Base-by-base conservation (phyloP, 225 moss, liverwort and hornwort genomes). In the Pleurozium schreberi region DNA sequence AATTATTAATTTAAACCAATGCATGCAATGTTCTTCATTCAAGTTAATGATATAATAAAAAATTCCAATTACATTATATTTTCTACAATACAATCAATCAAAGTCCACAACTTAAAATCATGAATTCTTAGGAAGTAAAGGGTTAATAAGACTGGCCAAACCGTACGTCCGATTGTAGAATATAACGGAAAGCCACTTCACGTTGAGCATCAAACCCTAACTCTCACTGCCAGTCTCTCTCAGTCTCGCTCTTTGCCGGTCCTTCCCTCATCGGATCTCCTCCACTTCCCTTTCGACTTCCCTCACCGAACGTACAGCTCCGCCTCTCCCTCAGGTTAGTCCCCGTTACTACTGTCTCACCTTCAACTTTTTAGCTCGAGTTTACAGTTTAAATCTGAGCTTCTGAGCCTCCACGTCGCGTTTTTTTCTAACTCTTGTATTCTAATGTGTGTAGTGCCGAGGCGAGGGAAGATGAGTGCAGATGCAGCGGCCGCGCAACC, bases 401-500 rank as follows among this genome's bases (percentile, higher is more conserved):
- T 86, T 21, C 59, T 79, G 17, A 3, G 68, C 63, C 12, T 70
- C 52, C 30, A 15, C 22, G 38, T 33, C 55, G 40, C 38, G 18
- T 36, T 65, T 43, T 14, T 31, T 50, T 80, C 52, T 30, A 30
- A 85, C 59, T 81, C 81, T 64, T 31, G 85, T 79, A 18, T 66
- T 62, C 61, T 59, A 53, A 68, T 62, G 33, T 77, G 87, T 69
- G 43, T 49, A 87, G 89, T 84, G 87, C 60, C 58, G n/a, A 81
- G 60, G 90, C 36, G 82, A 90, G 91, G 86, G 88, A 91, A 77
- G 58, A 94, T 94, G 94, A 93, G 93, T 87, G 94, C 91, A n/a
- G 92, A 93, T 49, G 91, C 90, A 75, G 91, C 85, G 36, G 95
- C 95, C 89, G 91, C 81, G 80, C 91, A 94, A 89, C 92, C 95